Evolutionary conservation across 257 asterid genomes (phyloP).

Genomic region (Lantana camara): DNA sequence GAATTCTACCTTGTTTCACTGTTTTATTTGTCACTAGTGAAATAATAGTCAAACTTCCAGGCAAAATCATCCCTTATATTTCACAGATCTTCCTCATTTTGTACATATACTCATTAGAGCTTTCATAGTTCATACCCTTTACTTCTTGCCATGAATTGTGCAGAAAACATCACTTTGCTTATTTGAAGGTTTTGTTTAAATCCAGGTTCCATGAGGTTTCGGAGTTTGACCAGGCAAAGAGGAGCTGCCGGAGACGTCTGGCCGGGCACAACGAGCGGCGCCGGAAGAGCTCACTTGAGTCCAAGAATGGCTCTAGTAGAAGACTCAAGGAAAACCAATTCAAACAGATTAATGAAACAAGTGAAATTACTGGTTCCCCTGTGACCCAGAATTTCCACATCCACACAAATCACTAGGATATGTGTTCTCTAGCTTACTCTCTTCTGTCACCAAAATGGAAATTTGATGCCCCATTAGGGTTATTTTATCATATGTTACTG

Average conservation of each 20-base stretch:
- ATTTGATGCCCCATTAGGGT: background rate
- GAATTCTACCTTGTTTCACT: background rate
- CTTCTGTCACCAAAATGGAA: conserved; percentile 51
- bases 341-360: conserved; percentile 18
- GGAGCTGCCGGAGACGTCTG: conserved; percentile 58
- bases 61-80: too few species aligned
- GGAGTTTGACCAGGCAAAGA: conserved; percentile 55
- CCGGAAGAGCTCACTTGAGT: conserved; percentile 43
- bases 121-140: too few species aligned
- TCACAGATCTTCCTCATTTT: too few species aligned
- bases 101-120: too few species aligned
- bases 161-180: background rate
- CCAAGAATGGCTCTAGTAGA: conserved; percentile 19
- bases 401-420: conserved; percentile 15
- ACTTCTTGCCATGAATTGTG: too few species aligned
- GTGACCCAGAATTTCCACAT: conserved; percentile 30
- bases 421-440: conserved; percentile 50
- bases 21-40: conserved; percentile 12
- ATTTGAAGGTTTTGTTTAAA: background rate
- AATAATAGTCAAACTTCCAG: too few species aligned
- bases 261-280: conserved; percentile 64
- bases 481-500: background rate
- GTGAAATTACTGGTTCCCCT: background rate
- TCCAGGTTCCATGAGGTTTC: conserved; percentile 56
- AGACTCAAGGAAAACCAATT: conserved; percentile 24